Percentiles rank a stretch among this genome's conserved stretches.
Conservation (phyloP, 2,329 filamentous ascomycete genomes). For the Didymella exigua region DNA sequence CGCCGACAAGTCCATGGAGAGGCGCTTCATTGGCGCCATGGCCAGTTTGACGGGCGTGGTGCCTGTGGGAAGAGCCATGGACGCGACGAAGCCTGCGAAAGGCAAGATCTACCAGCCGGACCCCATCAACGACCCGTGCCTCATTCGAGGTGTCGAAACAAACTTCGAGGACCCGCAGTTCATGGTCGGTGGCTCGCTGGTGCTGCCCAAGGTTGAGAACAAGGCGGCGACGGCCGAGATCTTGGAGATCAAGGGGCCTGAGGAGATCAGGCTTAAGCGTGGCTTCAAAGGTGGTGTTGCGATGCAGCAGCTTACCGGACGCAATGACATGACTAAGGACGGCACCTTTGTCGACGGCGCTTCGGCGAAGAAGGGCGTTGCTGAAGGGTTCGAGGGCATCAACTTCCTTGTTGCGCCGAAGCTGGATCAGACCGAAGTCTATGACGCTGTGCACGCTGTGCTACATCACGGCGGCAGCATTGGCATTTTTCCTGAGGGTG, state of each 20-base stretch:
- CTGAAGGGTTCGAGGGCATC: constrained; percentile 71
- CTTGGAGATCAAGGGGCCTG: constrained; percentile 75
- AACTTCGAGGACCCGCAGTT: constrained; percentile 70
- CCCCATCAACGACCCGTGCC: constrained; percentile 79
- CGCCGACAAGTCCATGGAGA: constrained; percentile 91
- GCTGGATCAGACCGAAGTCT: constrained; percentile 91
- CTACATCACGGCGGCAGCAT: constrained; percentile 85
- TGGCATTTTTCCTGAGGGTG: constrained; percentile 96
- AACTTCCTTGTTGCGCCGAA: constrained; percentile 89
- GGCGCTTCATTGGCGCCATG: constrained; percentile 84
- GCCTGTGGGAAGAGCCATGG: constrained; percentile 90
- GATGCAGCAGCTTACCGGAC: constrained; percentile 79
- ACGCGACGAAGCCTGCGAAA: constrained; percentile 77
- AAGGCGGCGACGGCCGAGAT: constrained; percentile 84
- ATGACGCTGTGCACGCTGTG: constrained; percentile 87
- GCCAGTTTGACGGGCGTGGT: constrained; percentile 86
- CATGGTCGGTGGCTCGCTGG: constrained; percentile 74
- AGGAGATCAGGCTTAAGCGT: constrained; percentile 85
- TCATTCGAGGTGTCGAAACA: constrained; percentile 79
- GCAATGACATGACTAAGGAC: constrained; percentile 71
- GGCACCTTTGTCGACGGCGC: constrained; percentile 65
- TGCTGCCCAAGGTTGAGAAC: constrained; percentile 83
- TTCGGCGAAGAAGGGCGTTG: constrained; percentile 58
- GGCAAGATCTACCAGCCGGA: constrained; percentile 90
- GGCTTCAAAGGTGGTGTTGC: constrained; percentile 79